A percentile compares a stretch with the other conserved stretches of the same genome.
Conservation (phyloP, 306 rosid genomes). For the Medicago ruthenica region DNA sequence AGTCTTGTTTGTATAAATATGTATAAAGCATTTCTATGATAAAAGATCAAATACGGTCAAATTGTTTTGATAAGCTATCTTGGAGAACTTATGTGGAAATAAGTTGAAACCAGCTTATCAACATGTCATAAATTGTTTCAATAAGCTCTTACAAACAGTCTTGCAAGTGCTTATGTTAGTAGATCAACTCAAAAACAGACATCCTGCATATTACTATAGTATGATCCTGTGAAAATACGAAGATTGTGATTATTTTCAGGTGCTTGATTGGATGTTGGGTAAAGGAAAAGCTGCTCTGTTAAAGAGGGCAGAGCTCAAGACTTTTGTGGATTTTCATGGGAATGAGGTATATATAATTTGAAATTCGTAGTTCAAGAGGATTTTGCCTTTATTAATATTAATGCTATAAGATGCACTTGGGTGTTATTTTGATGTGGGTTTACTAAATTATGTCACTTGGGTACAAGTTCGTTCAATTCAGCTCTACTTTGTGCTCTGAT, state of each 20-base stretch:
- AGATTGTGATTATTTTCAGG: conserved; percentile 54
- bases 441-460: neutral
- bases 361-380: conserved; percentile 17
- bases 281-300: conserved; percentile 94
- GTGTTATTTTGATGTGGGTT: conserved; percentile 24
- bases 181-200: neutral
- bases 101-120: neutral
- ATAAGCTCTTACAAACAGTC: neutral
- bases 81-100: neutral
- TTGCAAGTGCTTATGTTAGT: neutral
- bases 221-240: conserved; percentile 22
- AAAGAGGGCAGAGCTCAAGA: conserved; percentile 96
- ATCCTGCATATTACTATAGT: neutral
- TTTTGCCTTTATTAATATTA: conserved; percentile 26
- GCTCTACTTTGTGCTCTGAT: conserved; percentile 37
- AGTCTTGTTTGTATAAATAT: too few relatives aligned
- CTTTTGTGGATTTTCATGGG: conserved; percentile 95
- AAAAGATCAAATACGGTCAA: neutral
- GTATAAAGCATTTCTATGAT: neutral
- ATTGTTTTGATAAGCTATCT: neutral
- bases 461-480: neutral
- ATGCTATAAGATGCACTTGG: conserved; percentile 22
- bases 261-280: conserved; percentile 96
- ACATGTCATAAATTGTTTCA: neutral
- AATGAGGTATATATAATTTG: conserved; percentile 72